Percentiles rank a stretch among this genome's conserved stretches.
These are phyloP conservation scores for Neofusicoccum umdonicola DNA, from an alignment of 2,329 filamentous ascomycete genomes.

Conservation along the genomic window DNA sequence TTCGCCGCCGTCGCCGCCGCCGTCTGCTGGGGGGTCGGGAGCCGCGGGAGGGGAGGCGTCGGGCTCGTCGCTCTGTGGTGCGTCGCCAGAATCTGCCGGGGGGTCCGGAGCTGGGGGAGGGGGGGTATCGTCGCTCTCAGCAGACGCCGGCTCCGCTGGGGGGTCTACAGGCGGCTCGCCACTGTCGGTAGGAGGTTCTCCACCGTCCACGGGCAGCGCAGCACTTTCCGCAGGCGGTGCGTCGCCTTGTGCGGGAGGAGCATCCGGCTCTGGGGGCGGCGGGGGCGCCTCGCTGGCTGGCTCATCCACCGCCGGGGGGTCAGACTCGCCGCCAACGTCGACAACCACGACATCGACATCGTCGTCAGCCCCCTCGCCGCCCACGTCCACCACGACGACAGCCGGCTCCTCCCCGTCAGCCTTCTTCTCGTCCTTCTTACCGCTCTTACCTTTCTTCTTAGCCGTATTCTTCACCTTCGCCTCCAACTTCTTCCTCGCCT, in stretches of 20 bases:
- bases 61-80: neutral
- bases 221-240: neutral
- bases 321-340: neutral
- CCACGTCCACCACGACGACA: neutral
- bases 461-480: neutral
- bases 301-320: neutral
- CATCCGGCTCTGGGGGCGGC: neutral
- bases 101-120: neutral
- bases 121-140: neutral
- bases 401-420: neutral
- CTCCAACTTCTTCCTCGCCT: neutral
- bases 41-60: neutral
- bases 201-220: neutral
- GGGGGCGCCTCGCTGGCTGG: too few species aligned
- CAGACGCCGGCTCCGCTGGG: neutral
- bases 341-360: neutral
- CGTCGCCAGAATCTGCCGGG: neutral
- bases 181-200: neutral
- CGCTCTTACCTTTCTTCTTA: neutral
- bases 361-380: neutral
- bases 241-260: neutral
- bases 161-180: neutral
- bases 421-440: neutral
- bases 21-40: neutral
- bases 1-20: neutral